phyloP scores from a whole-genome alignment of 768 basidiomycete species.

The Rhodotorula taiwanensis region DNA sequence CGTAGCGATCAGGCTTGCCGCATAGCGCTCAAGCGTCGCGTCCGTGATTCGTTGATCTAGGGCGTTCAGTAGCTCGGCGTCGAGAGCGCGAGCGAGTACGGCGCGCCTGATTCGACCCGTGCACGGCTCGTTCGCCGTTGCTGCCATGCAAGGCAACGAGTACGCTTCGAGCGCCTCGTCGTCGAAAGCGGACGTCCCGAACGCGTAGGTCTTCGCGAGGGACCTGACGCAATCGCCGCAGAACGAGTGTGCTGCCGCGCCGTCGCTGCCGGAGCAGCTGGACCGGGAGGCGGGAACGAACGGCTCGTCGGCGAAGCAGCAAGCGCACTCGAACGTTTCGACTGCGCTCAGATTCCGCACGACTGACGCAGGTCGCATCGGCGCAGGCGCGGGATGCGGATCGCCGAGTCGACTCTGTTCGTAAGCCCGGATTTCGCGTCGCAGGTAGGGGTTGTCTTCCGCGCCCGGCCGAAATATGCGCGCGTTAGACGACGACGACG shows the following conservation, averaged over 20 bases:
- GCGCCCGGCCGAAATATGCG: too few relatives aligned
- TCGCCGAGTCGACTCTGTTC: background rate
- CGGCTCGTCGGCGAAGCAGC: background rate
- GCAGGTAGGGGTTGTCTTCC: background rate
- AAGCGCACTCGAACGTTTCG: slow-evolving; percentile 5
- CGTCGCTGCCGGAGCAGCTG: background rate
- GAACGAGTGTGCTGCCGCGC: background rate
- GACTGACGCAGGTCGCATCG: too few relatives aligned
- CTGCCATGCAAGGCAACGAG: background rate
- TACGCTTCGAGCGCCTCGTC: background rate
- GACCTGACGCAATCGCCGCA: slow-evolving; percentile 2
- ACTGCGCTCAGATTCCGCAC: too few relatives aligned
- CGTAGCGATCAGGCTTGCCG: too few relatives aligned
- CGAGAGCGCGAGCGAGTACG: background rate
- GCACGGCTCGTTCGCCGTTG: background rate
- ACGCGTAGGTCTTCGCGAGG: background rate
- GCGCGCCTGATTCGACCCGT: background rate
- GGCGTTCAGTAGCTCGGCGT: background rate
- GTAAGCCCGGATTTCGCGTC: background rate
- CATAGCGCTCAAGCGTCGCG: background rate
- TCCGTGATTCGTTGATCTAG: background rate
- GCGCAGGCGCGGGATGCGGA: background rate
- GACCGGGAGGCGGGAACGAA: background rate
- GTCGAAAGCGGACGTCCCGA: background rate
- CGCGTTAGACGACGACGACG: too few relatives aligned